Conservation (phyloP, 768 basidiomycete species). For the Chalciporus sphaerocephalus region DNA sequence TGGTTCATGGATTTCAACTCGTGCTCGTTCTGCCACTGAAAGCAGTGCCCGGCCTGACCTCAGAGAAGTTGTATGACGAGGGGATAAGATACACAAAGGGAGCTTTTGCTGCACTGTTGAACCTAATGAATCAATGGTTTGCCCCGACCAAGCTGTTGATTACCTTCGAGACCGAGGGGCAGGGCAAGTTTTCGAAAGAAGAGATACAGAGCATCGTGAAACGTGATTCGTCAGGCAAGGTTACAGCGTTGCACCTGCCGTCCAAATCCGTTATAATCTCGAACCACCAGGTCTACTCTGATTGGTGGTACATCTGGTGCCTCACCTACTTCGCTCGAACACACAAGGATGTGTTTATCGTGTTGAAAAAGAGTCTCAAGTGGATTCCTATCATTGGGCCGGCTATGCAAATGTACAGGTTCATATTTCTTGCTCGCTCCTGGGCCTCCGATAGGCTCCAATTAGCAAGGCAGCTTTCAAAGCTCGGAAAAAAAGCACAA, state of each 20-base stretch:
- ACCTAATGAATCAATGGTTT: constrained; percentile 78
- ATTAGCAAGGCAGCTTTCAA: constrained; percentile 60
- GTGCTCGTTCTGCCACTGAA: constrained; percentile 63
- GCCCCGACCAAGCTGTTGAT: constrained; percentile 70
- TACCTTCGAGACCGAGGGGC: constrained; percentile 69
- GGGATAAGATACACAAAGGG: constrained; percentile 82
- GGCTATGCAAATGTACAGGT: constrained; percentile 93
- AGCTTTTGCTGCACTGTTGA: constrained; percentile 68
- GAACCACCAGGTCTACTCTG: constrained; percentile 87
- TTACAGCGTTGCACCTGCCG: constrained; percentile 64
- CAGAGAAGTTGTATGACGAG: constrained; percentile 55
- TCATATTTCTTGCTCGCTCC: constrained; percentile 88
- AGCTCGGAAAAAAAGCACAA: constrained; percentile 67
- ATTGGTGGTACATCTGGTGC: constrained; percentile 90
- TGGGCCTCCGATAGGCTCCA: constrained; percentile 81
- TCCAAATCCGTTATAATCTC: constrained; percentile 79
- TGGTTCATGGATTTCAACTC: constrained; percentile 73
- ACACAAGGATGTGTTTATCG: constrained; percentile 77
- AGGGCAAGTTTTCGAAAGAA: constrained; percentile 56
- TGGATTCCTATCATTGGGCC: constrained; percentile 85
- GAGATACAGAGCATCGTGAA: constrained; percentile 56
- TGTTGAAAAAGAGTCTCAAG: constrained; percentile 87
- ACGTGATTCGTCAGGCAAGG: constrained; percentile 52
- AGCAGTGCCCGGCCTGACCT: constrained; percentile 54
- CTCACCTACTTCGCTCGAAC: constrained; percentile 67